These are phyloP conservation scores for Ustulina deusta DNA, from an alignment of 2,329 filamentous ascomycete species.

Conservation along the genomic window DNA sequence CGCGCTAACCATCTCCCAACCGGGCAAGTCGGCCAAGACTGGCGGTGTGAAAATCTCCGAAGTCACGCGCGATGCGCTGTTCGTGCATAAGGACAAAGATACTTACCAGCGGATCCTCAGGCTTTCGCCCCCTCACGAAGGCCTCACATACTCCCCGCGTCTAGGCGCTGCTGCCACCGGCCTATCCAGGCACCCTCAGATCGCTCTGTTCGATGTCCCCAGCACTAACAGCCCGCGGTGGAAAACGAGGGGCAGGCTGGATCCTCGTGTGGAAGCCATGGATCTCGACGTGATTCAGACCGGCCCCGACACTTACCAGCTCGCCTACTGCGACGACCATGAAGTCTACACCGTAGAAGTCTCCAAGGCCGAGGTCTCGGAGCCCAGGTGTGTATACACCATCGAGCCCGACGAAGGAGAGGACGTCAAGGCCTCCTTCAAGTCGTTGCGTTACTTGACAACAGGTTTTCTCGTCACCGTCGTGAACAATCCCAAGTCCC, in stretches of 20 bases:
- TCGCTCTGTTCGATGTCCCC: slow-evolving; percentile 81
- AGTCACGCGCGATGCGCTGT: slow-evolving; percentile 65
- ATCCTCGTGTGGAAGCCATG: slow-evolving; percentile 68
- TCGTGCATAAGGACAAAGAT: slow-evolving; percentile 64
- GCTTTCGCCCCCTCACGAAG: slow-evolving; percentile 63
- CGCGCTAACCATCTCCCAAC: slow-evolving; percentile 71
- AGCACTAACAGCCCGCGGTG: slow-evolving; percentile 64
- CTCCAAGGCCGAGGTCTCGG: slow-evolving; percentile 56
- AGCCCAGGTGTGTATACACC: slow-evolving; percentile 67
- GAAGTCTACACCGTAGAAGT: slow-evolving; percentile 76
- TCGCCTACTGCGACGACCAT: slow-evolving; percentile 83
- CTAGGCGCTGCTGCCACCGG: slow-evolving; percentile 85
- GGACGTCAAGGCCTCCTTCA: slow-evolving; percentile 63
- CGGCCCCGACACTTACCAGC: slow-evolving; percentile 71
- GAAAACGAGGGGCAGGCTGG: slow-evolving; percentile 62
- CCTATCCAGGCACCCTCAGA: slow-evolving; percentile 78
- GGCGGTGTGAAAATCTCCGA: slow-evolving; percentile 62
- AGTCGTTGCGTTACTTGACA: slow-evolving; percentile 70
- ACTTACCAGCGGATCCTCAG: slow-evolving; percentile 71
- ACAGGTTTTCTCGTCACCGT: slow-evolving; percentile 68
- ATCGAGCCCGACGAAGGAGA: slow-evolving; percentile 62
- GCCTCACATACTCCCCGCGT: slow-evolving; percentile 61
- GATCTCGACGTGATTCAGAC: slow-evolving; percentile 78
- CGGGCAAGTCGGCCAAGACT: slow-evolving; percentile 50
- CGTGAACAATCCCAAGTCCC: slow-evolving; percentile 69